These are phyloP conservation scores for Conringia planisiliqua DNA, from an alignment of 345 rosid species.

Conservation along the genomic window DNA sequence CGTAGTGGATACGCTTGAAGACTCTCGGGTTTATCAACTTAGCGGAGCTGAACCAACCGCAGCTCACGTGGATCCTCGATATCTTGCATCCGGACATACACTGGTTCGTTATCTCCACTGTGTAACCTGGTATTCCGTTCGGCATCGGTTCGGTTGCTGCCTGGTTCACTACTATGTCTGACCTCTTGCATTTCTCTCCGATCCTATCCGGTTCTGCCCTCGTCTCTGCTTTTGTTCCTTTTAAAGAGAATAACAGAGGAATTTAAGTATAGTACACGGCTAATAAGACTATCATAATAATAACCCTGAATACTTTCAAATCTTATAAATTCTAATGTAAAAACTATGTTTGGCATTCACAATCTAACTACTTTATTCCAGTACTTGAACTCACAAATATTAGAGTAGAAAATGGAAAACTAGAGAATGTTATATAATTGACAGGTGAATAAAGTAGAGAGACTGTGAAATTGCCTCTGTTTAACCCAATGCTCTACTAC, in stretches of 20 bases:
- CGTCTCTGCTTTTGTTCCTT: not conserved
- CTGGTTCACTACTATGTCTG: constrained; percentile 67
- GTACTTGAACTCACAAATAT: not conserved
- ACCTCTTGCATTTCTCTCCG: constrained; percentile 56
- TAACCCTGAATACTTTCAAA: not conserved
- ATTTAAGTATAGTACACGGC: not conserved
- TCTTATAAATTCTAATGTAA: not conserved
- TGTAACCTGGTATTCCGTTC: constrained; percentile 73
- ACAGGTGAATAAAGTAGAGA: constrained; percentile 7
- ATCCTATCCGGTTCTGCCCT: constrained; percentile 45
- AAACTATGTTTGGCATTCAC: not conserved
- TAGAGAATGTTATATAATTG: not conserved
- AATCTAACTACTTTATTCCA: no score
- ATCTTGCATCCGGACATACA: constrained; percentile 73
- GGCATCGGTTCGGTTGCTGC: constrained; percentile 67
- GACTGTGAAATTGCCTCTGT: not conserved
- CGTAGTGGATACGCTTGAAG: constrained; percentile 73
- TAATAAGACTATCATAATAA: not conserved
- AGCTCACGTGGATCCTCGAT: constrained; percentile 58
- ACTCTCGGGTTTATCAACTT: constrained; percentile 66
- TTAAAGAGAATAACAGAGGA: not conserved
- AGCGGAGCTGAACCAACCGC: constrained; percentile 95
- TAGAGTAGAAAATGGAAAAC: not conserved
- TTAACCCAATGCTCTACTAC: not conserved
- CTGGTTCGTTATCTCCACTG: constrained; percentile 65